Percentiles rank a stretch among this genome's conserved stretches.
These are phyloP conservation scores for Cucurbita pepo DNA, from an alignment of 306 rosid species.

Conservation along the genomic window DNA sequence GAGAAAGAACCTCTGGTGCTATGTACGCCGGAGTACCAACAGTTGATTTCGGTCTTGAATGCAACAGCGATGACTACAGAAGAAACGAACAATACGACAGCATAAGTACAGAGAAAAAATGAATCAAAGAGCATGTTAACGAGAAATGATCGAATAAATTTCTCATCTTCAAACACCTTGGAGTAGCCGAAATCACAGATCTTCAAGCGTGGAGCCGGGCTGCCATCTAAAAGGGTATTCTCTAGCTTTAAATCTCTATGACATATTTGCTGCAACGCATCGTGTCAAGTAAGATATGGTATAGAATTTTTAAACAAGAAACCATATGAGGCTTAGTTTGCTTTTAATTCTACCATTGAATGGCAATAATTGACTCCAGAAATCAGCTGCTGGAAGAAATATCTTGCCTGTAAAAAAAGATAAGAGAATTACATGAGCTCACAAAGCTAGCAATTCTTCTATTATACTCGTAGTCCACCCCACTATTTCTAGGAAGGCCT, in stretches of 20 bases:
- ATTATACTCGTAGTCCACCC: not conserved
- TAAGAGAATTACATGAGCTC: not conserved
- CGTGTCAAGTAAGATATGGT: not conserved
- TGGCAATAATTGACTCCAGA: slow-evolving; percentile 1
- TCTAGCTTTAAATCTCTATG: slow-evolving; percentile 53
- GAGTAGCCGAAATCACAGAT: slow-evolving; percentile 7
- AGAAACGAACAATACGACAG: not conserved
- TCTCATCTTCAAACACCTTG: not conserved
- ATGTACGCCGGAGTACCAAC: slow-evolving; percentile 26
- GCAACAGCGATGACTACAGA: slow-evolving; percentile 45
- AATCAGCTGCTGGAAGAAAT: slow-evolving; percentile 5
- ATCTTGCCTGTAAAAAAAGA: not conserved
- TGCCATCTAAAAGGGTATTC: slow-evolving; percentile 29
- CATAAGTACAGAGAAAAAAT: not conserved
- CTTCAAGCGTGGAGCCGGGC: not conserved
- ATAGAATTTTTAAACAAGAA: not conserved
- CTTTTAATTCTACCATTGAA: not conserved
- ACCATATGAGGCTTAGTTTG: not conserved
- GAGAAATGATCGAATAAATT: not conserved
- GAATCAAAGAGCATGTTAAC: not conserved
- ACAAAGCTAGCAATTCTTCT: not conserved
- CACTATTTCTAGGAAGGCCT: not conserved
- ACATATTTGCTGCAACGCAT: slow-evolving; percentile 37
- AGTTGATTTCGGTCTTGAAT: slow-evolving; percentile 45
- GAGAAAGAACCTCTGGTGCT: slow-evolving; percentile 9